phyloP scores from a whole-genome alignment of 1,284 basidiomycete species.

The Psilocybe mexicana region DNA sequence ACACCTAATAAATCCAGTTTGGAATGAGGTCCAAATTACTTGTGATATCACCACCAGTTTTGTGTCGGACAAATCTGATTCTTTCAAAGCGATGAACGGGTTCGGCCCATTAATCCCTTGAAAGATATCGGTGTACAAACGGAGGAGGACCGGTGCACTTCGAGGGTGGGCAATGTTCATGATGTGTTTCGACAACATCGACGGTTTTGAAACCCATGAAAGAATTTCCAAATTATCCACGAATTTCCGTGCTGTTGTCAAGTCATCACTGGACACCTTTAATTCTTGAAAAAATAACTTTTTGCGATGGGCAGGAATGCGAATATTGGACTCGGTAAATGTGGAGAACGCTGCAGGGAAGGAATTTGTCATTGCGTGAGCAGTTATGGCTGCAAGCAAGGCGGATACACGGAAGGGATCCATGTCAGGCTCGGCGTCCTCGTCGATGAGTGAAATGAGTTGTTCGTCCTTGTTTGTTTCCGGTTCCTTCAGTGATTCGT shows the following conservation, averaged over 20 bases:
- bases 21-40: slow-evolving; percentile 59
- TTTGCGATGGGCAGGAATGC: slow-evolving; percentile 35
- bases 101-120: slow-evolving; percentile 48
- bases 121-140: slow-evolving; percentile 49
- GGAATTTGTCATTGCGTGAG: slow-evolving; percentile 54
- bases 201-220: slow-evolving; percentile 49
- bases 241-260: slow-evolving; percentile 43
- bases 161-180: slow-evolving; percentile 39
- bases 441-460: slow-evolving; percentile 13
- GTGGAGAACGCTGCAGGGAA: slow-evolving; percentile 53
- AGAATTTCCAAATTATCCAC: slow-evolving; percentile 49
- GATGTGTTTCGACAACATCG: slow-evolving; percentile 51
- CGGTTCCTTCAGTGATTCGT: slow-evolving; percentile 24
- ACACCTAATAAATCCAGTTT: slow-evolving; percentile 59
- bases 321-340: slow-evolving; percentile 40
- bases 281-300: slow-evolving; percentile 41
- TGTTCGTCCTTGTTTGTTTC: slow-evolving; percentile 11
- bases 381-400: slow-evolving; percentile 54
- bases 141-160: slow-evolving; percentile 36
- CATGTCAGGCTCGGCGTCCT: slow-evolving; percentile 15
- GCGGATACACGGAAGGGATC: slow-evolving; percentile 39
- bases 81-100: slow-evolving; percentile 40
- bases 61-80: slow-evolving; percentile 40
- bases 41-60: slow-evolving; percentile 50
- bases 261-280: slow-evolving; percentile 31